Conservation (phyloP, 139 green algal genomes). For the Auxenochlorella pyrenoidosa region DNA sequence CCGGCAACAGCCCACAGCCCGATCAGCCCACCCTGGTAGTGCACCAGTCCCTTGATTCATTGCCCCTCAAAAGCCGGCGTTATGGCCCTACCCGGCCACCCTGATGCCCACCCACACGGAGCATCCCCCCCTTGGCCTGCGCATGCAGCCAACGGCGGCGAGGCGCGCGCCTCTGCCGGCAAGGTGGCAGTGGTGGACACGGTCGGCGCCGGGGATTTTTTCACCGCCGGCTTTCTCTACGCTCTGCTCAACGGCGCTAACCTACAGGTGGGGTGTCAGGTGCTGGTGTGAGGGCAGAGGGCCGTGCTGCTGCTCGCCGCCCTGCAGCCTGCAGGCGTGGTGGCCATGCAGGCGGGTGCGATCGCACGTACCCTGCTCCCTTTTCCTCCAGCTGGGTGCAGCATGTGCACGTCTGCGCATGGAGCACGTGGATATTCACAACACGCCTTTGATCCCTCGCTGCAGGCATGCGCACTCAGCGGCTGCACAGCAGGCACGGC, state of each 20-base stretch:
- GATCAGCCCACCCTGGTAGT: too few species aligned
- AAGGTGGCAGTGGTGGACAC: conserved; percentile 76
- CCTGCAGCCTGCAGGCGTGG: not conserved
- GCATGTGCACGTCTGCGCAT: not conserved
- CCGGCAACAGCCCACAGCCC: not conserved
- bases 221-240: conserved; percentile 79
- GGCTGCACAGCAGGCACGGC: conserved; percentile 68
- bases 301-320: too few species aligned
- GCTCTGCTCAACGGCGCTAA: conserved; percentile 55
- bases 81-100: not conserved
- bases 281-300: too few species aligned
- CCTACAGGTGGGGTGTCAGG: not conserved
- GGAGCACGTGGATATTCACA: too few species aligned
- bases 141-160: conserved; percentile 3
- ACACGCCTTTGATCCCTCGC: not conserved
- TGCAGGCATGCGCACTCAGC: conserved; percentile 32
- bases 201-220: conserved; percentile 82
- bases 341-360: too few species aligned
- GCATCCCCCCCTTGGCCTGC: not conserved
- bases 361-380: too few species aligned
- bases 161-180: not conserved
- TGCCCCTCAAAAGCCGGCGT: too few species aligned
- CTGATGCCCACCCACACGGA: not conserved
- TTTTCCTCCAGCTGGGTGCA: too few species aligned
- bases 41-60: too few species aligned